Base-by-base conservation (phyloP, 306 rosid species). In the Adenanthera pavonina region DNA sequence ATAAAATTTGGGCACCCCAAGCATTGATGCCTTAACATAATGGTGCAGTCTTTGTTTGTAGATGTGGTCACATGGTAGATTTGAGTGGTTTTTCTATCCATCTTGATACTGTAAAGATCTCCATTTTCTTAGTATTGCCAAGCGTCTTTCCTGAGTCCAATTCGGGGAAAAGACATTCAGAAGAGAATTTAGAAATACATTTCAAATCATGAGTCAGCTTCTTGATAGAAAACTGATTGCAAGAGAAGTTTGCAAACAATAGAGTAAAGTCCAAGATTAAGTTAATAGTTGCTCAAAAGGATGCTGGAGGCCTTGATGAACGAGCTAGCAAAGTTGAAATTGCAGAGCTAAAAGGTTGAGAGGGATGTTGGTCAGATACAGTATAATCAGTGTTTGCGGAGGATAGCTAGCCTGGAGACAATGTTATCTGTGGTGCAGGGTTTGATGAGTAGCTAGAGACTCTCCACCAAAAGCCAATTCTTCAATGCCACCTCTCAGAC, bases 251-350 rank as follows among this genome's bases (percentile, higher is more conserved):
- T 89, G 89, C 93, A 95, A 83, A 90, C 30, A 89, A 62, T 82
- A 90, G 67, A 84, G 92, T 34, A 86, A 83, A 47, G 75, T 88
- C 86, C 95, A 89, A 84, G 85, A 84, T 38, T 92, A 90, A 80
- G 89, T 91, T 80, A 74, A 47, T 77, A 79, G 80, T 83, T 83
- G 90, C 90, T 6, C 90, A 87, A 80, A 65, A 75, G 40, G 89
- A 82, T 79, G 89, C 93, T 68, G 89, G 89, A 19, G 88, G 92
- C 76, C 97, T 95, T 43, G 88, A 89, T 72, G 97, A 93, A 69
- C 91, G 85, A 78, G 97, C 94, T 8, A 89, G 93, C 90, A 89
- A 93, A 86, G 92, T 94, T 38, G 99, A 95, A 78, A 93, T 93
- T 67, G 77, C 66, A 4, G 89, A 87, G 81, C 64, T 95, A 25